phyloP scores from a whole-genome alignment of 257 asterid species.

The Ocimum tenuiflorum region DNA sequence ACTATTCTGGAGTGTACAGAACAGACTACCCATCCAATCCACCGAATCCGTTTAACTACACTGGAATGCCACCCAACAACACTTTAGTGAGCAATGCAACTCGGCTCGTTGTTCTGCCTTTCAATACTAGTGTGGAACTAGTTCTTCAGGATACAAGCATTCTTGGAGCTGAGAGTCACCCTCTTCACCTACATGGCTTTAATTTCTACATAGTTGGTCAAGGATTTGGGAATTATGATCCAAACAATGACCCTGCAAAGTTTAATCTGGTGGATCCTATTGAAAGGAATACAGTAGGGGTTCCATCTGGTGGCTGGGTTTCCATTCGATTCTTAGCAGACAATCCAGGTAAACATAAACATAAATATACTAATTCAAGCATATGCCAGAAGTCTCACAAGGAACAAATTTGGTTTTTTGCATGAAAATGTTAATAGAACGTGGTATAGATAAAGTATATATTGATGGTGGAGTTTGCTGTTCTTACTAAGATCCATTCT shows the following conservation, averaged over 20 bases:
- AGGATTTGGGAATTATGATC: slow-evolving; percentile 56
- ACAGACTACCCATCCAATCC: slow-evolving; percentile 55
- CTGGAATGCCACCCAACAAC: slow-evolving; percentile 62
- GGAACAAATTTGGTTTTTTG: no score
- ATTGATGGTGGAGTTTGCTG: background rate
- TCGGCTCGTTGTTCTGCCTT: slow-evolving; percentile 37
- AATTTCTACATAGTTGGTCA: slow-evolving; percentile 62
- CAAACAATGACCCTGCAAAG: slow-evolving; percentile 37
- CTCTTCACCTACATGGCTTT: slow-evolving; percentile 69
- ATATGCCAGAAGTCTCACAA: no score
- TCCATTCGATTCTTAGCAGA: slow-evolving; percentile 64
- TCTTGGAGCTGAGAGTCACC: slow-evolving; percentile 68
- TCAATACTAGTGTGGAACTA: slow-evolving; percentile 54
- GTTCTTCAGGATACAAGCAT: slow-evolving; percentile 63
- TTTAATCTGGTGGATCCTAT: slow-evolving; percentile 61
- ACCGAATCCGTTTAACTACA: slow-evolving; percentile 44
- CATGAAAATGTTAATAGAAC: no score
- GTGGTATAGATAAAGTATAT: no score
- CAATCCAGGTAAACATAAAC: slow-evolving; percentile 42
- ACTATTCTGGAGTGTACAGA: slow-evolving; percentile 39
- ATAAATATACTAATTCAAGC: background rate
- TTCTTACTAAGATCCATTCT: background rate
- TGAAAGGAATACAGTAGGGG: slow-evolving; percentile 59
- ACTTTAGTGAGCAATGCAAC: slow-evolving; percentile 46
- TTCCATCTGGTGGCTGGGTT: slow-evolving; percentile 70